Evolutionary conservation across 495 filamentous ascomycete species (phyloP).

Genomic region (Evernia prunastri): DNA sequence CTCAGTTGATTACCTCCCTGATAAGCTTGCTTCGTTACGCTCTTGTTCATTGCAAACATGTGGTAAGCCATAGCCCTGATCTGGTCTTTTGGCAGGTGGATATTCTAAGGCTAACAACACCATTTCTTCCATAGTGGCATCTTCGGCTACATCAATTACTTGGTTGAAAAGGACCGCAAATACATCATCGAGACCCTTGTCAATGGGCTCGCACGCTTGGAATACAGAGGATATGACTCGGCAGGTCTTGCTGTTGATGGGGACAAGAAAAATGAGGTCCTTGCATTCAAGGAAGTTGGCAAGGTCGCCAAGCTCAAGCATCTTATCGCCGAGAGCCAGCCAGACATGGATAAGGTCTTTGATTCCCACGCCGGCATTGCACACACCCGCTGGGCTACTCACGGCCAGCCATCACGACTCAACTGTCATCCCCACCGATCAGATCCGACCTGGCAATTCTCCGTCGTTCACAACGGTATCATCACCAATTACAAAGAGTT

Average conservation of each 20-base stretch:
- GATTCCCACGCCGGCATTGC: constrained; percentile 97
- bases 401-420: constrained; percentile 82
- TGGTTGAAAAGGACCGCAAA: constrained; percentile 91
- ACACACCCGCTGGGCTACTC: constrained; percentile 98
- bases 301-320: constrained; percentile 95
- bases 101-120: constrained; percentile 4
- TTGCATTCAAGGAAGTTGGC: constrained; percentile 97
- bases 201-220: constrained; percentile 57
- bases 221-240: constrained; percentile 65
- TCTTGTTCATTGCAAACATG: constrained; percentile 20
- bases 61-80: constrained; percentile 20
- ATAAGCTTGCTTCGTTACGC: background rate
- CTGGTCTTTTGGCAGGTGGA: background rate
- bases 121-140: constrained; percentile 68
- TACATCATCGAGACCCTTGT: constrained; percentile 92
- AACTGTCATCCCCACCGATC: constrained; percentile 99
- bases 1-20: background rate
- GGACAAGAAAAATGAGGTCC: constrained; percentile 96
- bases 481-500: constrained; percentile 99
- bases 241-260: constrained; percentile 94
- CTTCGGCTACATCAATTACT: constrained; percentile 91
- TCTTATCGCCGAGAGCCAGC: constrained; percentile 76
- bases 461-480: constrained; percentile 98
- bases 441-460: constrained; percentile 89
- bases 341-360: constrained; percentile 84